Evolutionary conservation across 495 filamentous ascomycete species (phyloP).

Genomic region (Podospora pseudocomata): DNA sequence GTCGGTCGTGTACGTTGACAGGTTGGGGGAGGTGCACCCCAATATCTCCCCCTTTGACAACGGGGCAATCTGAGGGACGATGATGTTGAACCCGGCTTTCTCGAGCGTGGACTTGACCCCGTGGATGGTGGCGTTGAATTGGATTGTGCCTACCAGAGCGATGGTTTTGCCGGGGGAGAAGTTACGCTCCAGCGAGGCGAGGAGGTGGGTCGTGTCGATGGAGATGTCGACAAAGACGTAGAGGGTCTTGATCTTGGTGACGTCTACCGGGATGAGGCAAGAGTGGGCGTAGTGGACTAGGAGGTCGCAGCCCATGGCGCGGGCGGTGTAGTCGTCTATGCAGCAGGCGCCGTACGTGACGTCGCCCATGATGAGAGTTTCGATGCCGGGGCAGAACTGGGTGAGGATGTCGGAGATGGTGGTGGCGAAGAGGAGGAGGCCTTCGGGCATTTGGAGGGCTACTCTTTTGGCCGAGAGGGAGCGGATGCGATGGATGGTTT

Average conservation of each 20-base stretch:
- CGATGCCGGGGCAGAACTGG: constrained; percentile 84
- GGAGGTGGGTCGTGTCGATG: constrained; percentile 83
- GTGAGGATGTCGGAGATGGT: constrained; percentile 97
- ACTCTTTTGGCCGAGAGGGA: constrained; percentile 70
- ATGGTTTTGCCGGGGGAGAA: constrained; percentile 80
- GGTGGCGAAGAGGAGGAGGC: constrained; percentile 90
- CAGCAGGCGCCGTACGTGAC: constrained; percentile 99
- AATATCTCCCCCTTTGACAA: constrained; percentile 92
- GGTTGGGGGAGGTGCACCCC: constrained; percentile 85
- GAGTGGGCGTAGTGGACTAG: constrained; percentile 96
- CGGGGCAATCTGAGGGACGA: constrained; percentile 91
- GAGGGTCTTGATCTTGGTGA: constrained; percentile 90
- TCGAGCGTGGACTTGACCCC: constrained; percentile 71
- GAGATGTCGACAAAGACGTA: constrained; percentile 98
- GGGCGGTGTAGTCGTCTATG: constrained; percentile 96
- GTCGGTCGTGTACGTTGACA: constrained; percentile 47
- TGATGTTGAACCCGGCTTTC: constrained; percentile 71
- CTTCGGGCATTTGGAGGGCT: constrained; percentile 94
- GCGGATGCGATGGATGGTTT: constrained; percentile 93
- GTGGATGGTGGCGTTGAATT: constrained; percentile 97
- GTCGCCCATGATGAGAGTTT: constrained; percentile 97
- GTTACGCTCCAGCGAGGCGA: constrained; percentile 84
- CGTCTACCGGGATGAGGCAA: constrained; percentile 92
- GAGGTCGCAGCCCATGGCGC: constrained; percentile 90
- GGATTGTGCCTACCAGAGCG: constrained; percentile 93